phyloP scores from a whole-genome alignment of 148 eudicot species.

The Rhododendron ovatum region DNA sequence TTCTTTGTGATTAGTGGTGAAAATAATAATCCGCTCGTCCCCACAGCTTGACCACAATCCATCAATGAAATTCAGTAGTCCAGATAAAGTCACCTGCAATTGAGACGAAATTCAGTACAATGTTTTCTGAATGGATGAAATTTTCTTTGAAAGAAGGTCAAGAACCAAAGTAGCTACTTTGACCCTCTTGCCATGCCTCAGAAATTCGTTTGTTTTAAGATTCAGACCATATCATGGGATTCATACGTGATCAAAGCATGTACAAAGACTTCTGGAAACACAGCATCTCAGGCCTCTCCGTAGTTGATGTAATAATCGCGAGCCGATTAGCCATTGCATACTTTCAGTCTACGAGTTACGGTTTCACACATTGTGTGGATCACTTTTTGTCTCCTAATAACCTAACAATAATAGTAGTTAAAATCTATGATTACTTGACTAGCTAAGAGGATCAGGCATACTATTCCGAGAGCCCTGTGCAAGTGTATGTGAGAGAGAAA shows the following conservation, averaged over 20 bases:
- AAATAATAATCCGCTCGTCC: slow-evolving; percentile 53
- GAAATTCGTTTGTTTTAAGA: no score
- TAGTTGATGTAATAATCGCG: no score
- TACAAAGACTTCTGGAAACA: no score
- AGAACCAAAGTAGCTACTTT: not conserved
- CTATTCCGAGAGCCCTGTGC: not conserved
- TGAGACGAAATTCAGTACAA: not conserved
- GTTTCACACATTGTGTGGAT: no score
- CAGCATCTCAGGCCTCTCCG: no score
- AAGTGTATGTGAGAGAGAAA: not conserved
- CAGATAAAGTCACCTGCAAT: slow-evolving; percentile 51
- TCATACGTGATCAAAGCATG: no score
- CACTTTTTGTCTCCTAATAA: not conserved
- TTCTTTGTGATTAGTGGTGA: slow-evolving; percentile 73
- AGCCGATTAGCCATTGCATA: no score
- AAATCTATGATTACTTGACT: no score
- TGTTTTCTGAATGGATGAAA: not conserved
- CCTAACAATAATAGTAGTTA: no score
- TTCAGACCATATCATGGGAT: no score
- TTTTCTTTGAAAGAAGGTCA: not conserved
- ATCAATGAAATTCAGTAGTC: slow-evolving; percentile 61
- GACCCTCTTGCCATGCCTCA: not conserved
- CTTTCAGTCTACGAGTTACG: no score
- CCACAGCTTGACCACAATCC: slow-evolving; percentile 75
- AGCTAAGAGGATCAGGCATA: no score